phyloP scores from a whole-genome alignment of 371 early-diverging fungal genomes.

The Mortierella sp. region DNA sequence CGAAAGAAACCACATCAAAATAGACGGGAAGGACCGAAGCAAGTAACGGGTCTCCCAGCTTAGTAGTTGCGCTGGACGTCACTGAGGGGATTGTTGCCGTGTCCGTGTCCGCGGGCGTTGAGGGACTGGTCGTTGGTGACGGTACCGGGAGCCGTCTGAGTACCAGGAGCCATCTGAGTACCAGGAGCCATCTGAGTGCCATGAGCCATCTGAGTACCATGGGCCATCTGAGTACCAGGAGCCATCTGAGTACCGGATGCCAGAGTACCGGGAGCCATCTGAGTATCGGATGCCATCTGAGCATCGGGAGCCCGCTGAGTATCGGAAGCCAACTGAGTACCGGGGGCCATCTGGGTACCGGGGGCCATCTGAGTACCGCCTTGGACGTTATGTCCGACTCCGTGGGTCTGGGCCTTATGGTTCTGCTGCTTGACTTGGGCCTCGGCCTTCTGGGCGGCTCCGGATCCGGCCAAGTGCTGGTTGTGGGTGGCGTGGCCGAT shows the following conservation, averaged over 20 bases:
- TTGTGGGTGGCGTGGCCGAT: constrained; percentile 27
- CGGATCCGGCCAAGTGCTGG: constrained; percentile 1
- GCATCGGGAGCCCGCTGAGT: not conserved
- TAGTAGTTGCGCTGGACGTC: not conserved
- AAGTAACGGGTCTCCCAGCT: not conserved
- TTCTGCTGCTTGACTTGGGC: not conserved
- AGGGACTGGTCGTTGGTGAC: not conserved
- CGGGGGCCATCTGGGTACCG: not conserved
- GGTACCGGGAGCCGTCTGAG: not conserved
- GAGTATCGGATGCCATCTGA: not conserved
- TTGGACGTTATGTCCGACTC: not conserved
- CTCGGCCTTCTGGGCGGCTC: not conserved
- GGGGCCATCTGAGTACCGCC: not conserved
- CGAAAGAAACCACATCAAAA: not conserved
- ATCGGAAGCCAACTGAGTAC: not conserved
- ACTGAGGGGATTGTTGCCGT: not conserved
- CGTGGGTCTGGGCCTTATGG: not conserved
- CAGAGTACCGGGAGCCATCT: not conserved
- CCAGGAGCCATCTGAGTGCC: too few species aligned
- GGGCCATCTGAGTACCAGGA: too few species aligned
- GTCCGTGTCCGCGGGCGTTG: not conserved
- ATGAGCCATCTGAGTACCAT: too few species aligned
- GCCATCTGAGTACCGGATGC: too few species aligned
- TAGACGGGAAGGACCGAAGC: not conserved
- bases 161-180: too few species aligned